Evolutionary conservation across 257 asterid species (phyloP).

Genomic region (Scutellaria minor): DNA sequence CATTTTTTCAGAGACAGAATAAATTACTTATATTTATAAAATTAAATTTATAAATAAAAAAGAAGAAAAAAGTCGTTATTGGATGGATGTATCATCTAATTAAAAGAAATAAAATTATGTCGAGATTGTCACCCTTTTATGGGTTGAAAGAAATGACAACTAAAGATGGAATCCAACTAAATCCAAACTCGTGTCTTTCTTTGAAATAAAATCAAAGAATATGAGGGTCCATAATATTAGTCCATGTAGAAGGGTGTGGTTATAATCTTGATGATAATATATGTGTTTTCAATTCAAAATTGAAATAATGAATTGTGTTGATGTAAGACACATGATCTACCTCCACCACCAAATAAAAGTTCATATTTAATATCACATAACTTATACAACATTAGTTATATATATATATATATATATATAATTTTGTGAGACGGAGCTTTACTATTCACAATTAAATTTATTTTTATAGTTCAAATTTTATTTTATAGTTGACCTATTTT

Average conservation of each 20-base stretch:
- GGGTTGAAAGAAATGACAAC: constrained; percentile 19
- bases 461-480: too few relatives aligned
- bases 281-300: constrained; percentile 3
- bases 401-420: too few relatives aligned
- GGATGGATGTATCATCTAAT: not conserved
- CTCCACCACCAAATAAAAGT: not conserved
- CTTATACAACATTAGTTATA: too few relatives aligned
- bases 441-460: too few relatives aligned
- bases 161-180: constrained; percentile 5
- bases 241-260: not conserved
- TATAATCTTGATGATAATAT: not conserved
- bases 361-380: not conserved
- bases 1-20: too few relatives aligned
- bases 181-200: not conserved
- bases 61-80: not conserved
- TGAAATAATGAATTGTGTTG: constrained; percentile 17
- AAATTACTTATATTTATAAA: too few relatives aligned
- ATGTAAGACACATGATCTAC: not conserved
- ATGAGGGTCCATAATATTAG: constrained; percentile 2
- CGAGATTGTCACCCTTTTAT: not conserved
- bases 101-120: not conserved
- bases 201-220: constrained; percentile 7
- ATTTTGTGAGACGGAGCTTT: not conserved
- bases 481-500: too few relatives aligned
- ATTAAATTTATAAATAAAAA: too few relatives aligned